Base-by-base conservation (phyloP, 768 basidiomycete genomes). In the Tricholoma matsutake region DNA sequence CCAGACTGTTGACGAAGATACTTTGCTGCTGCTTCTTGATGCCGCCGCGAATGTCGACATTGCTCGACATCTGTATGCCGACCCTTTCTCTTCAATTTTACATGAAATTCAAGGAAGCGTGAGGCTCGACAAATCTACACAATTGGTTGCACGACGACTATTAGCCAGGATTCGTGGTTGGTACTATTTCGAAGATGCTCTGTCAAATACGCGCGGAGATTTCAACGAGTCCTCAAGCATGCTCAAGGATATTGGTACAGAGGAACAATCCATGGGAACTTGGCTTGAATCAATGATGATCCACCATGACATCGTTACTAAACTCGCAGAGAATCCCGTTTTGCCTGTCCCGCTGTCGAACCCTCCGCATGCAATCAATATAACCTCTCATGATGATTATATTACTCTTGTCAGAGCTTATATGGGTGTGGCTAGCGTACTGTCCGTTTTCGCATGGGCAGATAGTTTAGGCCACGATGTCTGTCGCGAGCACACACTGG, bases 391-490 rank as follows among this genome's bases (percentile, higher is more conserved):
- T 67, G 79, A 79, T 28, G 85, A 86, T 51, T 89, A 92, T 63
- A 71, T 91, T 16, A 73, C 78, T 0, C 87, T 90, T 62, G 76
- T 89, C 9, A 80, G 87, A 60, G 87, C 87, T 0, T 85, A 83
- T 62, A 73, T 92, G 52, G 91, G 91, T 1, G 79, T 92, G 7
- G 79, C 86, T 2, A 78, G 80, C 55, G 84, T 91, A 13, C 73
- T 93, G 13, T 85, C 85, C 1, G 87, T 89, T 34, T 87, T 87
- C 67, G 87, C 89, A 3, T 94, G 90, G 88, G 84, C 91, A 11
- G 91, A 92, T 65, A 90, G 89, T 69, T 75, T 90, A 18, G 87
- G 86, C 0, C 82, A 86, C 58, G 81, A 84, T 59, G 73, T 73
- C 11, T 88, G 87, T 67, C 81, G 88, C 10, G 86, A 89, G 65